Evolutionary conservation across 2,329 filamentous ascomycete genomes (phyloP).

Genomic region (Paracamarosporium sp.): DNA sequence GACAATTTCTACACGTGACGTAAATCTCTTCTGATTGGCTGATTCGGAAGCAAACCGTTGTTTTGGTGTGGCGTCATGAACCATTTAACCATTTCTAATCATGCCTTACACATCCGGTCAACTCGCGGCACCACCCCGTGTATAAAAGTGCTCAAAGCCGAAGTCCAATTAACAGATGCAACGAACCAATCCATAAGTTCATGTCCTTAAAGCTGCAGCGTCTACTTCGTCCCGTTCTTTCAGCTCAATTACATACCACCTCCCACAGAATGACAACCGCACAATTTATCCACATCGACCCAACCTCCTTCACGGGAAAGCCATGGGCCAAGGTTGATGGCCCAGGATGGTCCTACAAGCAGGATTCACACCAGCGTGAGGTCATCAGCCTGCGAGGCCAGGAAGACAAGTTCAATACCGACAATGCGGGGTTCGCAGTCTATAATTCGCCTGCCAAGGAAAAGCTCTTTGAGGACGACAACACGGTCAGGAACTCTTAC

Average conservation of each 20-base stretch:
- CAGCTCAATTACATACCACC: not conserved
- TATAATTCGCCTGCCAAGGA: slow-evolving; percentile 60
- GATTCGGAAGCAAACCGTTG: not conserved
- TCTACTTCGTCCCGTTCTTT: not conserved
- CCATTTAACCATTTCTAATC: slow-evolving; percentile 14
- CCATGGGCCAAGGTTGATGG: slow-evolving; percentile 72
- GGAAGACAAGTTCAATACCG: slow-evolving; percentile 59
- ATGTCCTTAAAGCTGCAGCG: slow-evolving; percentile 8
- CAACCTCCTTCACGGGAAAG: slow-evolving; percentile 57
- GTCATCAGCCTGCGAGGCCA: slow-evolving; percentile 64
- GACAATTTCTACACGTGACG: not conserved
- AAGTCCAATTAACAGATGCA: not conserved
- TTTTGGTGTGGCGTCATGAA: slow-evolving; percentile 8
- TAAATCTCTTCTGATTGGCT: not conserved
- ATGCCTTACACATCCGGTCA: slow-evolving; percentile 14
- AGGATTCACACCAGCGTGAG: slow-evolving; percentile 53
- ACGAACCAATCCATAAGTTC: not conserved
- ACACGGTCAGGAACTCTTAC: slow-evolving; percentile 62
- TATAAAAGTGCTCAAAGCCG: not conserved
- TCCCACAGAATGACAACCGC: slow-evolving; percentile 62
- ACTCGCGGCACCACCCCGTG: slow-evolving; percentile 20
- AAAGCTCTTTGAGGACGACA: slow-evolving; percentile 63
- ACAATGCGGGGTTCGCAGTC: slow-evolving; percentile 66
- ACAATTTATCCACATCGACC: slow-evolving; percentile 68
- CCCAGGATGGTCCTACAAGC: slow-evolving; percentile 61